A percentile compares a stretch with the other conserved stretches of the same genome.
These are phyloP conservation scores for Eucalyptus curtisii DNA, from an alignment of 345 rosid species.

Conservation along the genomic window DNA sequence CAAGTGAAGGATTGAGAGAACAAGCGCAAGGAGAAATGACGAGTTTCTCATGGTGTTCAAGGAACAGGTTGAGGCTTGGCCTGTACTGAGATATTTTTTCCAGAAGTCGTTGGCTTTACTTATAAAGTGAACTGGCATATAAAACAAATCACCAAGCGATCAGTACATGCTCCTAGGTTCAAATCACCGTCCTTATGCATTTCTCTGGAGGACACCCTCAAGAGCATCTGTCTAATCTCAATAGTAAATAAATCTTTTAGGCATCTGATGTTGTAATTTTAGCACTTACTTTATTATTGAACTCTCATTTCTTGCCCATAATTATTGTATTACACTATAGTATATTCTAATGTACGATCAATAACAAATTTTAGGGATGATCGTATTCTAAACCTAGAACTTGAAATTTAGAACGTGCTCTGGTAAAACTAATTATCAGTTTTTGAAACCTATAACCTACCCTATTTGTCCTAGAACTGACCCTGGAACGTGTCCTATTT, in stretches of 20 bases:
- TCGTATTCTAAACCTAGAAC: too few species aligned
- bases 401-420: accelerated
- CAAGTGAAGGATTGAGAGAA: background rate
- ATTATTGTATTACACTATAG: background rate
- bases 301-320: background rate
- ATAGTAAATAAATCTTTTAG: background rate
- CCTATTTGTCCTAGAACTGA: accelerated
- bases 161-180: background rate
- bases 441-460: too few species aligned
- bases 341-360: background rate
- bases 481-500: accelerated
- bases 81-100: background rate
- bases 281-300: background rate
- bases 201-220: background rate
- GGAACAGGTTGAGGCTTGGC: background rate
- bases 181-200: background rate
- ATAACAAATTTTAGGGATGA: background rate
- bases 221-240: background rate
- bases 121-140: background rate
- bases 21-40: background rate
- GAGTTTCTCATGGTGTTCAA: background rate
- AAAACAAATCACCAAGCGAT: background rate
- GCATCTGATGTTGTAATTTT: background rate
- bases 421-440: too few species aligned
- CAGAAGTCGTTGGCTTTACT: background rate